Evolutionary conservation across 1,139 yeast species (phyloP), one percentile per base, ranked within the genome.

Genomic region (Suhomyces taliae): DNA sequence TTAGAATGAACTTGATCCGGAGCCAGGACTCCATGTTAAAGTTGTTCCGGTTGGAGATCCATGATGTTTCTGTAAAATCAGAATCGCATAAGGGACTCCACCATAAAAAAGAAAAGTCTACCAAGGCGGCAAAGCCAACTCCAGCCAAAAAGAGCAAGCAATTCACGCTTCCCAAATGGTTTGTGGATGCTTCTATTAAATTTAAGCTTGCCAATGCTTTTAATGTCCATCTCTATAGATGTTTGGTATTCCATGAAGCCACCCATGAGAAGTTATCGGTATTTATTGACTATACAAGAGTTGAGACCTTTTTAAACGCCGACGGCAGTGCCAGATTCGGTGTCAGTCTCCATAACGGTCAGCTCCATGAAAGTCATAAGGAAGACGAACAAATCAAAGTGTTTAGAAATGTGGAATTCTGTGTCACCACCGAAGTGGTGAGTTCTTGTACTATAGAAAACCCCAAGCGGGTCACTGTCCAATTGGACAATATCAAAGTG

Each of bases 341-440:
- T 1, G 35, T 66, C n/a, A 58, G 68, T 7, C 33, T 67, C 14
- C 56, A 68, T 40, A 67, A 70, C 49, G 75, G 76, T 7, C 60
- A 55, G 43, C 49, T 72, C 8, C 64, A 61, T 39, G 64, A 61
- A 10, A 41, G 47, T 2, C 48, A 54, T 3, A 56, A 57, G 27
- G 47, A 51, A 6, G 31, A 44, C 7, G 50, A 51, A 24, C 53
- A 51, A 15, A 52, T 55, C 32, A 65, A 54, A 26, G 50, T 69
- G n/a, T 66, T 69, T 52, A 57, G 74, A 47, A 71, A 65, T 48
- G 49, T 69, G 14, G 76, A 70, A 48, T 47, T 72, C 19, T 53
- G 53, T 8, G 47, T 72, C 14, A 51, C 54, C 15, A 65, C 64
- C 48, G 66, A 65, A 44, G 57, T 66, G 9, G 55, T 62, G 4